Evolutionary conservation across 2,329 filamentous ascomycete species (phyloP).

Genomic region (Magnaporthiopsis rhizophila): DNA sequence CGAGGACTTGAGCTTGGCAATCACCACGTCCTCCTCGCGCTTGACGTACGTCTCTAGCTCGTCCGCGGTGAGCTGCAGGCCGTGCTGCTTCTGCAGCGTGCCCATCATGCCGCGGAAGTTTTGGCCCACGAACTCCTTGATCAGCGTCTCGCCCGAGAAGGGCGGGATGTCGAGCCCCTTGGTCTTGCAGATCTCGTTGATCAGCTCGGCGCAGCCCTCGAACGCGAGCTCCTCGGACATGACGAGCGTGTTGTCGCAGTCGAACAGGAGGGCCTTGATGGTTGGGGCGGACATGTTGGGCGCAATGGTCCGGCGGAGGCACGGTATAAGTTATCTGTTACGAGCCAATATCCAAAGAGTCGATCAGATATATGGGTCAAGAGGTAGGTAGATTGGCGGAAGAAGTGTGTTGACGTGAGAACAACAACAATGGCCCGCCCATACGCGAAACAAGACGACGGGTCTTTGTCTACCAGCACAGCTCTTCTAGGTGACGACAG

Average conservation of each 20-base stretch:
- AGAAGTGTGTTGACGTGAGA: too few species aligned
- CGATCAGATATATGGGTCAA: neutral
- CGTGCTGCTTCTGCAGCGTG: constrained; percentile 66
- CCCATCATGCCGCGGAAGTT: constrained; percentile 91
- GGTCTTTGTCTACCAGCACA: neutral
- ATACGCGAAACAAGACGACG: neutral
- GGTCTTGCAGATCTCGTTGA: constrained; percentile 74
- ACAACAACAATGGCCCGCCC: too few species aligned
- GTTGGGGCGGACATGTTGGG: constrained; percentile 18
- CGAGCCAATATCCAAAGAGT: neutral
- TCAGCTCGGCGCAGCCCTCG: constrained; percentile 80
- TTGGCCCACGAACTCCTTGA: constrained; percentile 83
- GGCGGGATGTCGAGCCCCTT: constrained; percentile 46
- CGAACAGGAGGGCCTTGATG: constrained; percentile 67
- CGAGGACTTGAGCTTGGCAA: constrained; percentile 64
- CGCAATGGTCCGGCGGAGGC: too few species aligned
- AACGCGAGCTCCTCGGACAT: constrained; percentile 87
- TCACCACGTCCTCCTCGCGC: constrained; percentile 75
- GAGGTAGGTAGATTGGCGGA: too few species aligned
- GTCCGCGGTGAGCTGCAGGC: constrained; percentile 58
- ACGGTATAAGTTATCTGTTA: neutral
- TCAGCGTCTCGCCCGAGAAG: constrained; percentile 73
- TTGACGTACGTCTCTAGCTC: constrained; percentile 69
- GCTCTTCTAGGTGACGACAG: neutral
- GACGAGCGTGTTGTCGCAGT: constrained; percentile 87